Percentiles rank a stretch among this genome's conserved stretches.
These are phyloP conservation scores for Ehretia macrophylla DNA, from an alignment of 257 asterid species.

Conservation along the genomic window DNA sequence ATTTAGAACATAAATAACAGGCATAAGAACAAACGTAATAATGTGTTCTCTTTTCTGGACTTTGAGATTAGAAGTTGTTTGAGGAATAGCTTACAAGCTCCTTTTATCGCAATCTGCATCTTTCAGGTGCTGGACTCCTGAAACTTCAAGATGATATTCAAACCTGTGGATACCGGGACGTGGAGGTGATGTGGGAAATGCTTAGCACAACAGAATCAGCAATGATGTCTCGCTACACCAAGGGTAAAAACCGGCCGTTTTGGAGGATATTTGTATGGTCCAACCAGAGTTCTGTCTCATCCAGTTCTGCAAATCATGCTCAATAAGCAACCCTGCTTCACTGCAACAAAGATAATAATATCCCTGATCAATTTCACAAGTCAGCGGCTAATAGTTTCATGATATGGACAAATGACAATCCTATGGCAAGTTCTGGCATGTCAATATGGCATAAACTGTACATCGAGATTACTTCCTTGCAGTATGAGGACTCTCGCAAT, in stretches of 20 bases:
- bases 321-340: conserved; percentile 14
- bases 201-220: conserved; percentile 54
- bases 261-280: conserved; percentile 56
- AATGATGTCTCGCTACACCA: conserved; percentile 33
- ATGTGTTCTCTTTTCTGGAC: neutral
- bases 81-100: too few relatives aligned
- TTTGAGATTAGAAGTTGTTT: neutral
- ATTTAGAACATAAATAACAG: too few relatives aligned
- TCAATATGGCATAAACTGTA: conserved; percentile 6
- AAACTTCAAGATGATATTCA: conserved; percentile 86
- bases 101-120: conserved; percentile 1
- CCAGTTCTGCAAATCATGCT: conserved; percentile 35
- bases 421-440: conserved; percentile 7
- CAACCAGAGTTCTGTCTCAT: conserved; percentile 23
- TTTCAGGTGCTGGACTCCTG: conserved; percentile 69
- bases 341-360: conserved; percentile 8
- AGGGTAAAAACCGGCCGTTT: conserved; percentile 48
- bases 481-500: too few relatives aligned
- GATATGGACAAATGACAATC: conserved; percentile 13
- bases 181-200: conserved; percentile 98
- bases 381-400: conserved; percentile 8
- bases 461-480: neutral
- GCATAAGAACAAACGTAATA: neutral
- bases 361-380: conserved; percentile 16
- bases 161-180: conserved; percentile 92